These are phyloP conservation scores for Cutaneotrichosporon mucoides DNA, from an alignment of 1,284 basidiomycete species.

Conservation along the genomic window DNA sequence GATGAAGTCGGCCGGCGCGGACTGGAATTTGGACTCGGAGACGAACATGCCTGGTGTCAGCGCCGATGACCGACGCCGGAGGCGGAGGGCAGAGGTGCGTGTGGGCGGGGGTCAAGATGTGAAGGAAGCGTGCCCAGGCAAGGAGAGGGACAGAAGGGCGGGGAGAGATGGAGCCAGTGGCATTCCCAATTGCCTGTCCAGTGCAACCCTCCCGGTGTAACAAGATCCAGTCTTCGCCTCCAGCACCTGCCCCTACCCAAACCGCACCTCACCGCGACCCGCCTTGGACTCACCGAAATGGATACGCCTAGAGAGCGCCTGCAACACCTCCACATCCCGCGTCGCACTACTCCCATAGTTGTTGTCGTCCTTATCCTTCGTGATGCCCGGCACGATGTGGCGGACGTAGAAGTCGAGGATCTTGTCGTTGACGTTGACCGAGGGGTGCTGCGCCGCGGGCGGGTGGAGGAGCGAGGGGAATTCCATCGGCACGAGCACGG, in stretches of 20 bases:
- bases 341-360: slow-evolving; percentile 87
- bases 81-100: too few species aligned
- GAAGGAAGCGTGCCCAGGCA: neutral
- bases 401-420: slow-evolving; percentile 86
- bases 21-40: slow-evolving; percentile 92
- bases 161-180: too few species aligned
- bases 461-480: slow-evolving; percentile 71
- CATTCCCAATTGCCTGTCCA: too few species aligned
- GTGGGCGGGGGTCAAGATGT: too few species aligned
- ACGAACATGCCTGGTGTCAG: slow-evolving; percentile 84
- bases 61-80: too few species aligned
- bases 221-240: too few species aligned
- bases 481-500: slow-evolving; percentile 69
- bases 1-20: slow-evolving; percentile 79
- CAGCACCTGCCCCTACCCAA: too few species aligned
- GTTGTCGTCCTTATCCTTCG: slow-evolving; percentile 39
- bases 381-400: slow-evolving; percentile 69
- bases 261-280: too few species aligned
- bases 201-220: too few species aligned
- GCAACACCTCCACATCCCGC: slow-evolving; percentile 89
- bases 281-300: slow-evolving; percentile 73
- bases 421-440: slow-evolving; percentile 78
- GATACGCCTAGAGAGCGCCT: slow-evolving; percentile 89
- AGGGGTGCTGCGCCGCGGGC: slow-evolving; percentile 59
- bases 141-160: too few species aligned